Evolutionary conservation across 148 eudicot genomes (phyloP).

Genomic region (Rhododendron simsii): DNA sequence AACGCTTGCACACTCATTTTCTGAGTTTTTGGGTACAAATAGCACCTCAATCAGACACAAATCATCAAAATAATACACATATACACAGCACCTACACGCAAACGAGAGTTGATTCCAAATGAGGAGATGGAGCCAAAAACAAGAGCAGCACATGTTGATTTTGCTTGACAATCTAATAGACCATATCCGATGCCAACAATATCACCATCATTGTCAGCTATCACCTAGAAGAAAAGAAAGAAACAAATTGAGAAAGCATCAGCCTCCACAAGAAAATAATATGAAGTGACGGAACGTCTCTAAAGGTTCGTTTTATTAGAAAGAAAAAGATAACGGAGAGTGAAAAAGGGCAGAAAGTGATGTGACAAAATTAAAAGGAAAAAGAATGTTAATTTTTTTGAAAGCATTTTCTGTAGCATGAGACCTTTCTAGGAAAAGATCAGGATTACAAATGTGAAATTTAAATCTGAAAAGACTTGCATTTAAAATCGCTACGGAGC

Average conservation of each 20-base stretch:
- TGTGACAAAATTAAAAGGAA: too few relatives aligned
- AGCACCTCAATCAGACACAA: too few relatives aligned
- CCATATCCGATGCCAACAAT: slow-evolving; percentile 95
- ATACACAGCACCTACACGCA: too few relatives aligned
- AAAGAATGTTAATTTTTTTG: too few relatives aligned
- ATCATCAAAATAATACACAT: too few relatives aligned
- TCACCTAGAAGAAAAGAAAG: slow-evolving; percentile 40
- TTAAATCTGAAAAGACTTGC: too few relatives aligned
- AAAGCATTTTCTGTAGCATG: too few relatives aligned
- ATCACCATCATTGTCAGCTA: slow-evolving; percentile 57
- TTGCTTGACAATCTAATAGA: background rate
- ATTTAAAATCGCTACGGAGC: background rate
- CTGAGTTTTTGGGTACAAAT: too few relatives aligned
- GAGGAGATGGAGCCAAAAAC: slow-evolving; percentile 78
- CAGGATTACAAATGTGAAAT: too few relatives aligned
- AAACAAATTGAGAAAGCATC: background rate
- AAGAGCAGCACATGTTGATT: slow-evolving; percentile 11
- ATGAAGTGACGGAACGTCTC: background rate
- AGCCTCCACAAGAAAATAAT: background rate
- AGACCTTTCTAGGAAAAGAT: too few relatives aligned
- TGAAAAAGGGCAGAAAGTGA: background rate
- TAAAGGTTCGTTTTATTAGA: background rate
- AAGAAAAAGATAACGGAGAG: background rate
- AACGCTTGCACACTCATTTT: too few relatives aligned
- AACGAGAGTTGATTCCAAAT: slow-evolving; percentile 40